These are phyloP conservation scores for Batkoa obscura DNA, from an alignment of 371 early-diverging fungal species.

Conservation along the genomic window DNA sequence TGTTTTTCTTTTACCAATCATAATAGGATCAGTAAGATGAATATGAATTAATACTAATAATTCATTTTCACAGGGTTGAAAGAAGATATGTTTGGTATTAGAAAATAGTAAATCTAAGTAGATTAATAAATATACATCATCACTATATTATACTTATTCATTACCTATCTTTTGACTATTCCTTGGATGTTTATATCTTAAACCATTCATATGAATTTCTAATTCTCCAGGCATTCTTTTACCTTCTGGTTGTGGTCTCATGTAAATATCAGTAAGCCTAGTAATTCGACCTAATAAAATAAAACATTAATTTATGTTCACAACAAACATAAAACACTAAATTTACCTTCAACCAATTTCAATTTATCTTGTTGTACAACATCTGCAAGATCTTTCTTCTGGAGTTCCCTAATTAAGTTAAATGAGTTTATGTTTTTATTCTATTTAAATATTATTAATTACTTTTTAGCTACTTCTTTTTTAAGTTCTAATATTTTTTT, in stretches of 20 bases:
- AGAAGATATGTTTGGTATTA: conserved; percentile 96
- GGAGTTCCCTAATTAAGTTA: conserved; percentile 42
- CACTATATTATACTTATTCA: background rate
- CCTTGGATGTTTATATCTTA: conserved; percentile 70
- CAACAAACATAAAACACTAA: background rate
- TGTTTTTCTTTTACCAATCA: conserved; percentile 96
- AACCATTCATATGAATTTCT: conserved; percentile 86
- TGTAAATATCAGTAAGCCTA: conserved; percentile 72
- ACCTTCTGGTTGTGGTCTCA: conserved; percentile 63
- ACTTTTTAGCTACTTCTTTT: conserved; percentile 59
- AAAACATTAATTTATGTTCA: background rate
- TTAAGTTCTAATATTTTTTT: conserved; percentile 72
- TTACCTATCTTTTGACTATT: conserved; percentile 60
- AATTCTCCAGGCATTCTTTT: conserved; percentile 82
- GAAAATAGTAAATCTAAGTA: conserved; percentile 76
- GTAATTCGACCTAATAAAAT: conserved; percentile 36
- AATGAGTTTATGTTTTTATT: background rate
- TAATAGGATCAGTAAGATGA: conserved; percentile 89
- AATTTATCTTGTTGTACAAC: conserved; percentile 88
- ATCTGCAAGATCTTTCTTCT: conserved; percentile 86
- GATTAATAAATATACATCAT: background rate
- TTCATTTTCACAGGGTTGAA: conserved; percentile 97
- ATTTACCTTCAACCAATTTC: conserved; percentile 42
- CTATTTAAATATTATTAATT: background rate
- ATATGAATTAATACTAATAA: conserved; percentile 88